These are phyloP conservation scores for Aspergillus sp. DNA, from an alignment of 2,329 filamentous ascomycete species.

Conservation along the genomic window DNA sequence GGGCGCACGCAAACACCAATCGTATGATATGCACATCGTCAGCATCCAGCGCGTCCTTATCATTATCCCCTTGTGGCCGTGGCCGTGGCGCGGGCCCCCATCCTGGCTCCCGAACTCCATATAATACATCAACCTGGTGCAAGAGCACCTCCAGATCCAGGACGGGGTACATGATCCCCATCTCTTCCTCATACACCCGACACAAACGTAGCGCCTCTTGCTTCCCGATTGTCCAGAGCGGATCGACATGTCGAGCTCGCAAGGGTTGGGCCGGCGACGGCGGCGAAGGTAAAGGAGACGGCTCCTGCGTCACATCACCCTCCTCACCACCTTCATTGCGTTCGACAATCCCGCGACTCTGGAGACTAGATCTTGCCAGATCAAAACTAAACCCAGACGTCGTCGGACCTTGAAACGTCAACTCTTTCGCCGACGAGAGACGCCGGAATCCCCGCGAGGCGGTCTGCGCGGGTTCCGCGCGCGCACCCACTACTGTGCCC, in stretches of 20 bases:
- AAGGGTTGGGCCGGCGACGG: conserved; percentile 12
- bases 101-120: conserved; percentile 36
- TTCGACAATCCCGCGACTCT: conserved; percentile 79
- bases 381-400: conserved; percentile 80
- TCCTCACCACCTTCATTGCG: conserved; percentile 44
- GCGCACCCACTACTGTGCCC: conserved; percentile 17
- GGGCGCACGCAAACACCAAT: conserved; percentile 72
- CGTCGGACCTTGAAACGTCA: conserved; percentile 78
- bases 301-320: conserved; percentile 52
- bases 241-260: conserved; percentile 51
- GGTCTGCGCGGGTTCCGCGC: conserved; percentile 3
- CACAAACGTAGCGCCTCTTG: conserved; percentile 78
- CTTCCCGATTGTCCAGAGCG: conserved; percentile 71
- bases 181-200: conserved; percentile 78
- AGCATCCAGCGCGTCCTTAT: conserved; percentile 49
- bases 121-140: conserved; percentile 62
- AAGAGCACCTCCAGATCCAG: conserved; percentile 68
- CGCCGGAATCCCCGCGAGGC: conserved; percentile 17
- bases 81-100: background rate
- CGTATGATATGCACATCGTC: conserved; percentile 71
- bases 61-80: conserved; percentile 20
- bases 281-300: conserved; percentile 32
- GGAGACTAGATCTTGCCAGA: conserved; percentile 78
- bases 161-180: conserved; percentile 87
- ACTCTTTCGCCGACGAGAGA: conserved; percentile 43